phyloP scores from a whole-genome alignment of 371 early-diverging fungal genomes.

The Smittium culicis region DNA sequence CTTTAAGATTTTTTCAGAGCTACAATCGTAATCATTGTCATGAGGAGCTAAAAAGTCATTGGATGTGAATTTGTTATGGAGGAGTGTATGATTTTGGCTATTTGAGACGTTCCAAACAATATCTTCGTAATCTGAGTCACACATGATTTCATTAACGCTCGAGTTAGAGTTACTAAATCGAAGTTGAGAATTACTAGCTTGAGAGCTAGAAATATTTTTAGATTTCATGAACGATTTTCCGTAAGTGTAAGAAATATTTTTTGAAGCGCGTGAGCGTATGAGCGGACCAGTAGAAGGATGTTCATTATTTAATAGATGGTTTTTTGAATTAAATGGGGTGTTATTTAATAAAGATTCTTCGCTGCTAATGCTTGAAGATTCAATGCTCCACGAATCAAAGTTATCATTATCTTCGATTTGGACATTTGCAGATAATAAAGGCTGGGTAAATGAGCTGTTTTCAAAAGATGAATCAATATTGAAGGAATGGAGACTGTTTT shows the following conservation, averaged over 20 bases:
- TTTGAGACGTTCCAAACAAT: too few relatives aligned
- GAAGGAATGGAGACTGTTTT: conserved; percentile 50
- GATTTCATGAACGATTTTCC: too few relatives aligned
- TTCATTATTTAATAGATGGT: not conserved
- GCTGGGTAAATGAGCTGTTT: not conserved
- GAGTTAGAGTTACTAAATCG: too few relatives aligned
- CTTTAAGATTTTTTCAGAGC: not conserved
- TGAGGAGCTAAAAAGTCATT: too few relatives aligned
- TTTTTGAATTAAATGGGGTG: not conserved
- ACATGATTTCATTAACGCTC: too few relatives aligned
- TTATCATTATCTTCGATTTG: not conserved
- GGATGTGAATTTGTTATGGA: too few relatives aligned
- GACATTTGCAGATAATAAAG: not conserved
- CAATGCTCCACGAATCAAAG: not conserved
- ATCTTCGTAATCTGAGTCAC: too few relatives aligned
- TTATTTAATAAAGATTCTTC: conserved; percentile 9
- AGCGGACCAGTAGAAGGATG: not conserved
- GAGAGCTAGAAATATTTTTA: too few relatives aligned
- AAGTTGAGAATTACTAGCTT: too few relatives aligned
- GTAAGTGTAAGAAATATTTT: conserved; percentile 6
- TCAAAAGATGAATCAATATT: conserved; percentile 31
- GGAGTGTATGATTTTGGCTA: too few relatives aligned
- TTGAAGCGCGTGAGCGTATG: not conserved
- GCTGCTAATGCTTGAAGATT: not conserved
- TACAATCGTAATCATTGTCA: too few relatives aligned